Evolutionary conservation across 148 eudicot genomes (phyloP).

Genomic region (Cornus florida): DNA sequence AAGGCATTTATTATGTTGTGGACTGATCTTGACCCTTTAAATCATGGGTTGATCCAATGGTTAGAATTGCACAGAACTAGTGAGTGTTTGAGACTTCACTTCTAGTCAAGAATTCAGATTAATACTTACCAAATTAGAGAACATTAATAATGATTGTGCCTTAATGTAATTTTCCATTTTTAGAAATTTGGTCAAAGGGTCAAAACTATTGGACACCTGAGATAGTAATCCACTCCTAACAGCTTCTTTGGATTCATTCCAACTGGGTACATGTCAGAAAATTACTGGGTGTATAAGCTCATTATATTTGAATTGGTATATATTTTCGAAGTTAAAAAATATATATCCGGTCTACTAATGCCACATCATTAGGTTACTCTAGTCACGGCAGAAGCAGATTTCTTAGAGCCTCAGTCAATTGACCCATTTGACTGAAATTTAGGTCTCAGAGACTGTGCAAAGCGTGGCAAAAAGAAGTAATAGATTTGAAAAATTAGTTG

Average conservation of each 20-base stretch:
- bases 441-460: not conserved
- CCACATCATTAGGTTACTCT: too few species aligned
- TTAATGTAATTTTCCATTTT: conserved; percentile 3
- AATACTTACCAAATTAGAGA: conserved; percentile 1
- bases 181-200: not conserved
- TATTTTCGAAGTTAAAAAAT: too few species aligned
- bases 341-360: too few species aligned
- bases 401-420: too few species aligned
- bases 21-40: conserved; percentile 17
- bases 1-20: conserved; percentile 17
- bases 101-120: not conserved
- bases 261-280: not conserved
- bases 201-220: not conserved
- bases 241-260: not conserved
- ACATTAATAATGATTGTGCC: not conserved
- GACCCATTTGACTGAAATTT: not conserved
- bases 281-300: not conserved
- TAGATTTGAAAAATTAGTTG: not conserved
- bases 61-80: conserved; percentile 7
- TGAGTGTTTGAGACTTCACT: not conserved
- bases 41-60: conserved; percentile 23
- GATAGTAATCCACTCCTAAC: not conserved
- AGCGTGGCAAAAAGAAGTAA: not conserved
- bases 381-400: too few species aligned
- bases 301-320: too few species aligned